Evolutionary conservation across 2,329 filamentous ascomycete genomes (phyloP).

Genomic region (Neonectria neomacrospora): DNA sequence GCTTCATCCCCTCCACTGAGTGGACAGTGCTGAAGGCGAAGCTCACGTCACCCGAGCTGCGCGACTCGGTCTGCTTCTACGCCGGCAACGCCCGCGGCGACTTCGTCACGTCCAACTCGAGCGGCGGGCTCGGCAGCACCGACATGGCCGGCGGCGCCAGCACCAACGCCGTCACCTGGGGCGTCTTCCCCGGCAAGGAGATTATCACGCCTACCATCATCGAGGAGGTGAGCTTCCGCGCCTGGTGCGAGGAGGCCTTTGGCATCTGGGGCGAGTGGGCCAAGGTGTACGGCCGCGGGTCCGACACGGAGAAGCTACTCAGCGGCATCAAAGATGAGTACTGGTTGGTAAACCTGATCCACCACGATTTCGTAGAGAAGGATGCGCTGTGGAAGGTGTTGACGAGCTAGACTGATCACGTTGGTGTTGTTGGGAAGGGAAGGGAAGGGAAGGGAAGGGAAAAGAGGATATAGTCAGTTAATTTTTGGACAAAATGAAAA

Average conservation of each 20-base stretch:
- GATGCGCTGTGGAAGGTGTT: slow-evolving; percentile 79
- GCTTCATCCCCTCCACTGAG: slow-evolving; percentile 82
- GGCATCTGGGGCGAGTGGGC: slow-evolving; percentile 96
- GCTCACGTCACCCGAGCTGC: slow-evolving; percentile 67
- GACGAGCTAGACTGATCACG: slow-evolving; percentile 46
- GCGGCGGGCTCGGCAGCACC: slow-evolving; percentile 46
- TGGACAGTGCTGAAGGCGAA: slow-evolving; percentile 75
- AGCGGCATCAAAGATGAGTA: slow-evolving; percentile 73
- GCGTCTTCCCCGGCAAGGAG: slow-evolving; percentile 93
- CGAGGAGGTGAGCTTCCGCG: slow-evolving; percentile 91
- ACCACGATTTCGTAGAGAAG: slow-evolving; percentile 78
- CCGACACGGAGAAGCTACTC: slow-evolving; percentile 77
- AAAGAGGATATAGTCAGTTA: slow-evolving; percentile 47
- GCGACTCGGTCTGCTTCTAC: slow-evolving; percentile 84
- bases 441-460: slow-evolving; percentile 25
- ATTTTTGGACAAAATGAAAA: slow-evolving; percentile 9
- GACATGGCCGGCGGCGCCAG: slow-evolving; percentile 56
- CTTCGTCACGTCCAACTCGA: slow-evolving; percentile 76
- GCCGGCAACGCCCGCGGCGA: slow-evolving; percentile 83
- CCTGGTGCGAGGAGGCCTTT: slow-evolving; percentile 96
- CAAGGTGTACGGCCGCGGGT: slow-evolving; percentile 82
- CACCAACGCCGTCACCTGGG: slow-evolving; percentile 97
- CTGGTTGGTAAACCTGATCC: slow-evolving; percentile 93
- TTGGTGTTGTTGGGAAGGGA: slow-evolving; percentile 40
- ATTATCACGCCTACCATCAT: slow-evolving; percentile 97